Conservation (phyloP, 108 stramenopile species). For the Fragilariopsis cylindrus region DNA sequence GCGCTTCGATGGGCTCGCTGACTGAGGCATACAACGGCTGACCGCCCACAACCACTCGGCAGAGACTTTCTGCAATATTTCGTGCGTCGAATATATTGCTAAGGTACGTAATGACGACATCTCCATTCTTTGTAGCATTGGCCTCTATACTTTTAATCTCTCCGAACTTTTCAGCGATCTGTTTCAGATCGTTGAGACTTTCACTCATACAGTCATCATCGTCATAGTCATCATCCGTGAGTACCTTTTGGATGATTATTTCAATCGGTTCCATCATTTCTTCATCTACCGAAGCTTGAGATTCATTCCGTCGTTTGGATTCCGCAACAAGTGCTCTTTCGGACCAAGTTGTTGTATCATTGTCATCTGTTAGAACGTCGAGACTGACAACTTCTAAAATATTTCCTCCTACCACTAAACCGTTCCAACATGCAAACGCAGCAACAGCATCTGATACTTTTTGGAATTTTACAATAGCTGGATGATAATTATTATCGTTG, state of each 20-base stretch:
- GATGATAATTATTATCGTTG: conserved; percentile 27
- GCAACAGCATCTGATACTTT: conserved; percentile 46
- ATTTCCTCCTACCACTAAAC: conserved; percentile 59
- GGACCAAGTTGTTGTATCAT: conserved; percentile 5
- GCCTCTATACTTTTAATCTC: not conserved
- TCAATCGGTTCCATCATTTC: not conserved
- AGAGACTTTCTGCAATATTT: conserved; percentile 7
- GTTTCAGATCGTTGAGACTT: conserved; percentile 51
- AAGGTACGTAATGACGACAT: conserved; percentile 8
- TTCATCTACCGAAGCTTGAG: not conserved
- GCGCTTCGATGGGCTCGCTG: not conserved
- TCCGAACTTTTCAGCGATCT: conserved; percentile 35
- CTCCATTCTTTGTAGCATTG: not conserved
- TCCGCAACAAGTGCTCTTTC: conserved; percentile 17
- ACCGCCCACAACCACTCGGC: conserved; percentile 7
- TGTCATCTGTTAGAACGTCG: conserved; percentile 2
- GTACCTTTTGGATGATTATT: conserved; percentile 54
- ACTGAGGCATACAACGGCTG: conserved; percentile 17
- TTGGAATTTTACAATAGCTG: conserved; percentile 56
- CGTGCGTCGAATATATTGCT: not conserved
- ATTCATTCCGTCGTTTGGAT: not conserved
- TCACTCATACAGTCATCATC: conserved; percentile 74
- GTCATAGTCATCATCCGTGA: conserved; percentile 67
- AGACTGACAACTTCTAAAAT: conserved; percentile 24
- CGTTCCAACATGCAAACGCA: conserved; percentile 66